phyloP scores from a whole-genome alignment of 305 asterid genomes.

The Fraxinus platypoda region DNA sequence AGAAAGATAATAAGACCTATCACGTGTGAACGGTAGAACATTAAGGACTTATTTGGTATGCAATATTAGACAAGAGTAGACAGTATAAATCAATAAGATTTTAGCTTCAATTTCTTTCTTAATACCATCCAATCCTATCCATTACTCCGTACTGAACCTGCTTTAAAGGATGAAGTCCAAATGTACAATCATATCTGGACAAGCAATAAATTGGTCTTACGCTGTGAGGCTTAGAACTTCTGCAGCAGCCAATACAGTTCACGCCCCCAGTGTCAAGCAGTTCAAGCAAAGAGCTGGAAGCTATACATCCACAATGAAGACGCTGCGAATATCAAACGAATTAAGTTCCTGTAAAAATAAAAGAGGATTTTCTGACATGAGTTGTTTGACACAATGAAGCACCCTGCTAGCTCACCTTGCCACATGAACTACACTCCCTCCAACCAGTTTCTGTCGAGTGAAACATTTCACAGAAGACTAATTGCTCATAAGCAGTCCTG shows the following conservation, averaged over 20 bases:
- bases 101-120: neutral
- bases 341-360: conserved; percentile 12
- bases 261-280: conserved; percentile 80
- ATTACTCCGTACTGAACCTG: neutral
- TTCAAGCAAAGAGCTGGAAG: conserved; percentile 67
- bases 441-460: conserved; percentile 83
- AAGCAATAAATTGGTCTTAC: conserved; percentile 46
- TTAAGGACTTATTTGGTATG: neutral
- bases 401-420: conserved; percentile 54
- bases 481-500: conserved; percentile 78
- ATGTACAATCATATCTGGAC: conserved; percentile 4
- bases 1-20: neutral
- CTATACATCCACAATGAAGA: conserved; percentile 93
- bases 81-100: neutral
- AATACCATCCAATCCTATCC: neutral
- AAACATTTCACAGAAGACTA: conserved; percentile 76
- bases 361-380: conserved; percentile 6
- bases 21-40: neutral
- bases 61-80: neutral
- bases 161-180: neutral
- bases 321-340: conserved; percentile 46
- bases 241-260: conserved; percentile 61
- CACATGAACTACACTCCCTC: conserved; percentile 85
- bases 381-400: neutral
- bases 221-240: conserved; percentile 41